These are phyloP conservation scores for Euphorbia corollata DNA, from an alignment of 441 rosid genomes.

Conservation along the genomic window DNA sequence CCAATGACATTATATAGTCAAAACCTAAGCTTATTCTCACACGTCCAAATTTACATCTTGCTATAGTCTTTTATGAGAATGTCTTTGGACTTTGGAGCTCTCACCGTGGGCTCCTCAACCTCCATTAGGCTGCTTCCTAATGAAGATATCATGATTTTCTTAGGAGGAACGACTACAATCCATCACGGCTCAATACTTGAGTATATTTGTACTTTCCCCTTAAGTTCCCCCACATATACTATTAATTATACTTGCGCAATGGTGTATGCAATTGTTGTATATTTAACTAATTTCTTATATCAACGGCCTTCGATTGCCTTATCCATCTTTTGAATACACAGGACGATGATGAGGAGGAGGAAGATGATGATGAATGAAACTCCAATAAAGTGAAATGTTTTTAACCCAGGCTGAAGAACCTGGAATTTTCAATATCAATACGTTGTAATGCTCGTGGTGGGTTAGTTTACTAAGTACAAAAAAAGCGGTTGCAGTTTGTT, in stretches of 20 bases:
- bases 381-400: not conserved
- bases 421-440: not conserved
- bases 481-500: not conserved
- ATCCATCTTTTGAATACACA: not conserved
- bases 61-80: not conserved
- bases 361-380: conserved; percentile 15
- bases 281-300: no score
- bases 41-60: not conserved
- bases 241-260: no score
- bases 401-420: not conserved
- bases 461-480: conserved; percentile 3
- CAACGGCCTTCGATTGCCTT: no score
- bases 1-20: not conserved
- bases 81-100: not conserved
- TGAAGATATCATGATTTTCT: no score
- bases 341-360: conserved; percentile 15
- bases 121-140: not conserved
- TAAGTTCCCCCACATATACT: no score
- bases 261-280: no score
- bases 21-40: not conserved
- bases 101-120: not conserved
- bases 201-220: no score
- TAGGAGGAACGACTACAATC: no score
- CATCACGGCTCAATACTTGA: no score
- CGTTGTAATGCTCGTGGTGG: conserved; percentile 12